Evolutionary conservation across 805 yeast genomes (phyloP).

Genomic region (Pichia nakasei): DNA sequence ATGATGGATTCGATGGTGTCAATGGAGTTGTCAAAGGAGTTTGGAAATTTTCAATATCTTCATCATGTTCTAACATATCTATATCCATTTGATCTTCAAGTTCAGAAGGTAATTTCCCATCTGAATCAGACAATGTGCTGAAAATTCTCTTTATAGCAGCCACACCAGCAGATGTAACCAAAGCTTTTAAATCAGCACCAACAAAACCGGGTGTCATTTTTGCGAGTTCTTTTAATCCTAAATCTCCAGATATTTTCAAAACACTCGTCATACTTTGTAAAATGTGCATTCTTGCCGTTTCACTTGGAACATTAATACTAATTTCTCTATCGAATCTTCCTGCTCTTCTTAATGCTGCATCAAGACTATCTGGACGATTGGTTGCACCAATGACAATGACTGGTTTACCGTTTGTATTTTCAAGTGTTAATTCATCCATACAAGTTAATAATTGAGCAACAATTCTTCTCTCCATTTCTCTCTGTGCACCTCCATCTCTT

Average conservation of each 20-base stretch:
- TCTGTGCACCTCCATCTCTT: constrained; percentile 96
- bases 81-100: constrained; percentile 9
- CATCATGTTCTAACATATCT: constrained; percentile 1
- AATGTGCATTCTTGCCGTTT: constrained; percentile 67
- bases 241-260: constrained; percentile 58
- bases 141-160: constrained; percentile 90
- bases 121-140: constrained; percentile 38
- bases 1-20: constrained; percentile 5
- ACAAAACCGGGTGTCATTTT: constrained; percentile 96
- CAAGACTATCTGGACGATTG: constrained; percentile 90
- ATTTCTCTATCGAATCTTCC: constrained; percentile 96
- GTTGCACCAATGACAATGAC: constrained; percentile 95
- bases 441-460: constrained; percentile 93
- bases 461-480: constrained; percentile 96
- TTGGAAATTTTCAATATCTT: constrained; percentile 5
- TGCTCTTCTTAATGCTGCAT: constrained; percentile 90
- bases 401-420: constrained; percentile 86
- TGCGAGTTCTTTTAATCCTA: constrained; percentile 68
- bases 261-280: constrained; percentile 61
- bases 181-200: constrained; percentile 92
- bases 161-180: constrained; percentile 92
- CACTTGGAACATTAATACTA: constrained; percentile 90
- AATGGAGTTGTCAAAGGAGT: constrained; percentile 3
- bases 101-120: constrained; percentile 24
- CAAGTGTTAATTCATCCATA: constrained; percentile 85